Evolutionary conservation across 257 asterid genomes (phyloP).

Genomic region (Penstemon newberryi): DNA sequence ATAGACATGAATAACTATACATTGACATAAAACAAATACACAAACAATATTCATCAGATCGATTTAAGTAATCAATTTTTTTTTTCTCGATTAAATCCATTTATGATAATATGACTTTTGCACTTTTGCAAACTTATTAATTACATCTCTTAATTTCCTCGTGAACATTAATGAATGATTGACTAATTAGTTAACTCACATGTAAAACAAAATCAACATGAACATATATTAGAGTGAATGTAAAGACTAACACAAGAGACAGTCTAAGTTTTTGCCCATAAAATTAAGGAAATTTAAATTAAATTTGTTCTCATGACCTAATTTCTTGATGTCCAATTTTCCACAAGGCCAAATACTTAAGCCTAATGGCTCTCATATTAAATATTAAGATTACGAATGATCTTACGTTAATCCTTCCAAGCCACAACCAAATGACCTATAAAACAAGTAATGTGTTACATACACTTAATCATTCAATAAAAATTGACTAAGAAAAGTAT

Average conservation of each 20-base stretch:
- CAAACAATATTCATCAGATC: no score
- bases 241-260: conserved; percentile 6
- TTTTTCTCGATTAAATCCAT: conserved; percentile 21
- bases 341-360: conserved; percentile 6
- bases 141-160: not conserved
- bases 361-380: conserved; percentile 29
- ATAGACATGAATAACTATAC: no score
- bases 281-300: not conserved
- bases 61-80: no score
- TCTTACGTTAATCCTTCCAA: conserved; percentile 30
- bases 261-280: conserved; percentile 13
- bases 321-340: conserved; percentile 21
- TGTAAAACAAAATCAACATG: conserved; percentile 23
- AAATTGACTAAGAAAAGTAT: no score
- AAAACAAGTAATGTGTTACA: conserved; percentile 23
- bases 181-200: conserved; percentile 23
- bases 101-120: conserved; percentile 29
- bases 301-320: conserved; percentile 29
- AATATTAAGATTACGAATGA: conserved; percentile 24
- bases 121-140: not conserved
- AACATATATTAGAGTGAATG: not conserved
- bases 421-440: conserved; percentile 23
- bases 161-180: conserved; percentile 34
- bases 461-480: no score
- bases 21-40: no score